These are phyloP conservation scores for Rhexocercosporidium sp. DNA, from an alignment of 2,329 filamentous ascomycete genomes.

Conservation along the genomic window DNA sequence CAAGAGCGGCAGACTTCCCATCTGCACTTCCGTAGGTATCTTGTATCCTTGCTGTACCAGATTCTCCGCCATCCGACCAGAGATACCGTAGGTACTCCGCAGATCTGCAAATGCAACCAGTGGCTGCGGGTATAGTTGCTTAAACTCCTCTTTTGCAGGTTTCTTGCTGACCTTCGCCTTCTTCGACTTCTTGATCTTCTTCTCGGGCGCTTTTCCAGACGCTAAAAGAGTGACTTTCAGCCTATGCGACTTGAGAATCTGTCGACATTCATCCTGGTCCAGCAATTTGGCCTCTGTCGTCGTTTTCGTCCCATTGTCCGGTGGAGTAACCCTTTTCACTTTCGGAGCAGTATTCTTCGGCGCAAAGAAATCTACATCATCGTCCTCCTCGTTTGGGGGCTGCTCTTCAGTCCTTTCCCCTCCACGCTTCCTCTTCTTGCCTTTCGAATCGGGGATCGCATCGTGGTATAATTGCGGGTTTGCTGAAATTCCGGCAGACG, in stretches of 20 bases:
- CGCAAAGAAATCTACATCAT: slow-evolving; percentile 62
- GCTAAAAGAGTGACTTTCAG: slow-evolving; percentile 83
- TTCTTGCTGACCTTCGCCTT: slow-evolving; percentile 63
- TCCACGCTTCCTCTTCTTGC: slow-evolving; percentile 62
- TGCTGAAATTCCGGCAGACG: slow-evolving; percentile 66
- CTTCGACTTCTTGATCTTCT: slow-evolving; percentile 52
- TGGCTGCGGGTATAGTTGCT: slow-evolving; percentile 77
- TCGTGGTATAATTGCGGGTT: slow-evolving; percentile 76
- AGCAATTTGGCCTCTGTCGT: slow-evolving; percentile 46
- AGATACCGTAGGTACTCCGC: slow-evolving; percentile 72
- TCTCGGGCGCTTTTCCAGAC: slow-evolving; percentile 47
- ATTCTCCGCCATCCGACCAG: slow-evolving; percentile 76
- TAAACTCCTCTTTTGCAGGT: slow-evolving; percentile 54
- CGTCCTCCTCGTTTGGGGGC: slow-evolving; percentile 39
- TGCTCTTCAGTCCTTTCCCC: slow-evolving; percentile 41
- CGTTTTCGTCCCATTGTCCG: slow-evolving; percentile 18
- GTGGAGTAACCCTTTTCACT: slow-evolving; percentile 30
- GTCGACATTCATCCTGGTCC: slow-evolving; percentile 73
- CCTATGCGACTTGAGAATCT: slow-evolving; percentile 78
- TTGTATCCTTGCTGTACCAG: slow-evolving; percentile 83
- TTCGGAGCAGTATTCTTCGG: slow-evolving; percentile 45
- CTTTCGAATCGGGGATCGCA: slow-evolving; percentile 47
- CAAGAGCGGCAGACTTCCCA: slow-evolving; percentile 82
- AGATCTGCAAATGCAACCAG: slow-evolving; percentile 79
- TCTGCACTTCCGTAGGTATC: slow-evolving; percentile 91